phyloP scores from a whole-genome alignment of 768 basidiomycete species.

The Galerina marginata region DNA sequence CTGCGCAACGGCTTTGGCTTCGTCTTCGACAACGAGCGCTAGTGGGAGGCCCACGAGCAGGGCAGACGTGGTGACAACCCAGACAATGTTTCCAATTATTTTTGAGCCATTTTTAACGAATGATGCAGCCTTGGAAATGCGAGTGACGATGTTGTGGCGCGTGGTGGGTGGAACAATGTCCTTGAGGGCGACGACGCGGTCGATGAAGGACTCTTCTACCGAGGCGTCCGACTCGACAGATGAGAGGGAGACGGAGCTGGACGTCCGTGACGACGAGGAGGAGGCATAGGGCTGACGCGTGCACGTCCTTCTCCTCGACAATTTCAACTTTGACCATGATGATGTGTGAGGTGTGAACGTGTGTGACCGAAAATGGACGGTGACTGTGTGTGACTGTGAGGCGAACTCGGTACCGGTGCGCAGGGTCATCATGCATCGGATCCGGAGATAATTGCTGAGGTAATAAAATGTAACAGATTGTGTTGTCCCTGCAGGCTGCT shows the following conservation, averaged over 20 bases:
- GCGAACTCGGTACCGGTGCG: slow-evolving; percentile 29
- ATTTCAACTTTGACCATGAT: slow-evolving; percentile 94
- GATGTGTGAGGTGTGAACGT: slow-evolving; percentile 21
- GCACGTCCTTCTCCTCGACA: slow-evolving; percentile 81
- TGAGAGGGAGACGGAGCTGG: slow-evolving; percentile 75
- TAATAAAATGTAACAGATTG: slow-evolving; percentile 29
- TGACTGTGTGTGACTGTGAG: slow-evolving; percentile 22
- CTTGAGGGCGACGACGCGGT: slow-evolving; percentile 89
- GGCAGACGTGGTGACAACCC: slow-evolving; percentile 94
- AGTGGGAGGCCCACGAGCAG: slow-evolving; percentile 93
- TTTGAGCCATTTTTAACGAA: slow-evolving; percentile 72
- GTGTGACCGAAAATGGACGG: slow-evolving; percentile 30
- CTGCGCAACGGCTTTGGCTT: slow-evolving; percentile 91
- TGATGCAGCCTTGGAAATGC: slow-evolving; percentile 61
- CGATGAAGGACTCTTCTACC: slow-evolving; percentile 81
- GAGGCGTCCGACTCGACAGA: slow-evolving; percentile 76
- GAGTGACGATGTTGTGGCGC: slow-evolving; percentile 72
- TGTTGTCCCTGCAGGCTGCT: slow-evolving; percentile 26
- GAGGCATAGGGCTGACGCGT: slow-evolving; percentile 76
- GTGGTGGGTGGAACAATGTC: slow-evolving; percentile 96
- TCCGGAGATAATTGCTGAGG: slow-evolving; percentile 27
- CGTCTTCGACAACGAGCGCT: slow-evolving; percentile 93
- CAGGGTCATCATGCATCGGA: slow-evolving; percentile 25
- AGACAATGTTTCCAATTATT: slow-evolving; percentile 86
- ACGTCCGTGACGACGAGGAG: slow-evolving; percentile 73